These are phyloP conservation scores for Lunasporangiospora selenospora DNA, from an alignment of 192 early-diverging fungal species.

Conservation along the genomic window DNA sequence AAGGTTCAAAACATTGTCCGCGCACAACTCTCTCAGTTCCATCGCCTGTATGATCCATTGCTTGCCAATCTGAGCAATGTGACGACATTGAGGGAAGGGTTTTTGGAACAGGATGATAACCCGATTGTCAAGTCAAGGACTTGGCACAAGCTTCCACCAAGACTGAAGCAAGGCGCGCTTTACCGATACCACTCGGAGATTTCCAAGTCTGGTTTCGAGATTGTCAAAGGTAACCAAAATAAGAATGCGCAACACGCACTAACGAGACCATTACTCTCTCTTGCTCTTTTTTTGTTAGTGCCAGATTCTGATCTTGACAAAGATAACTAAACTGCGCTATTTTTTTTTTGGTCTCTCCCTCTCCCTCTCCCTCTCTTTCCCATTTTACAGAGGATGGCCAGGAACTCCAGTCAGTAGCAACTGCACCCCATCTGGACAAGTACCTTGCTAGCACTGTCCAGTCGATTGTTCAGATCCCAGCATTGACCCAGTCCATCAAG, in stretches of 20 bases:
- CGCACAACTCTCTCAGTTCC: constrained; percentile 69
- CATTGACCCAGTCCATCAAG: constrained; percentile 90
- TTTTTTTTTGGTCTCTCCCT: neutral
- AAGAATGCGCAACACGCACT: no score
- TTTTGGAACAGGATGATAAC: constrained; percentile 67
- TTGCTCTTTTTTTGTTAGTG: no score
- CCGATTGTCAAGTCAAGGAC: constrained; percentile 69
- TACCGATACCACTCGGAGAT: constrained; percentile 42
- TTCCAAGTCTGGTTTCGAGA: constrained; percentile 35
- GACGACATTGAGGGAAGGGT: constrained; percentile 34
- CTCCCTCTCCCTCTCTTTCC: neutral
- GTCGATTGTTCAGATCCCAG: constrained; percentile 77
- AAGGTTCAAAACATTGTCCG: constrained; percentile 96
- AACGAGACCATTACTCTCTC: no score
- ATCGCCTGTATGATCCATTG: constrained; percentile 58
- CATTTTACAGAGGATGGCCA: constrained; percentile 20
- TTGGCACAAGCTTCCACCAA: constrained; percentile 84
- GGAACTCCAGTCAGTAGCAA: constrained; percentile 48
- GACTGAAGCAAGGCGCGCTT: constrained; percentile 56
- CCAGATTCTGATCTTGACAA: no score
- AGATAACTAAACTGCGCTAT: constrained; percentile 18
- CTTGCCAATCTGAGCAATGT: constrained; percentile 62
- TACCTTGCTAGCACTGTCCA: constrained; percentile 58
- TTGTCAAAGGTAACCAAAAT: constrained; percentile 22
- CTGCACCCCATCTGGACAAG: constrained; percentile 27